These are phyloP conservation scores for Fusarium clavum DNA, from an alignment of 2,329 filamentous ascomycete genomes.

Conservation along the genomic window DNA sequence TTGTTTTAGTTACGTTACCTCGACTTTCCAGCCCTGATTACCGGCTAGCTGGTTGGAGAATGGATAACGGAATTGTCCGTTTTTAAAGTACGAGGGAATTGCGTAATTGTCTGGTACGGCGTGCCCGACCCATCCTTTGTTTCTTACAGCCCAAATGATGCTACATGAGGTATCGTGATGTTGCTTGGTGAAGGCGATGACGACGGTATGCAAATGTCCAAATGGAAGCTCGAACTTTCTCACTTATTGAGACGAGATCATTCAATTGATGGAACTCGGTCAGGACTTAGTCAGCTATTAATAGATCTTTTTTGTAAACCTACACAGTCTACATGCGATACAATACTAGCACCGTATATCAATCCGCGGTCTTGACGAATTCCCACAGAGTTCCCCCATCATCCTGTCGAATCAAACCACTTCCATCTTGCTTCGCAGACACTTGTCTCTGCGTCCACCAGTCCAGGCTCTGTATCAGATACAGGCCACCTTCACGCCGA, in stretches of 20 bases:
- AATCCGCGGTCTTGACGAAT: background rate
- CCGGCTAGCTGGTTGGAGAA: background rate
- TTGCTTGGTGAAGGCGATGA: background rate
- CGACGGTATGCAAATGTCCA: background rate
- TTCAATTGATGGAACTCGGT: background rate
- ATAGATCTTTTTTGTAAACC: background rate
- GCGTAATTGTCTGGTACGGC: background rate
- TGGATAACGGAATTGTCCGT: background rate
- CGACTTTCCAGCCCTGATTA: no score
- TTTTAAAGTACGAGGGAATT: background rate
- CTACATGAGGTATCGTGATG: fast-evolving
- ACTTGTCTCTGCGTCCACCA: slow-evolving; percentile 7
- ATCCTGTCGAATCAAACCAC: background rate
- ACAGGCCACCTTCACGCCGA: background rate
- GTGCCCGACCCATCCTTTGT: background rate
- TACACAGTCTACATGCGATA: background rate
- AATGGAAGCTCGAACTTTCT: no score
- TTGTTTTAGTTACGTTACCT: background rate
- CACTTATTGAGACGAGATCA: background rate
- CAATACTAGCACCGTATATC: fast-evolving
- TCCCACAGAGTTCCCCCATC: background rate
- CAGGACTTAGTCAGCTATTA: background rate
- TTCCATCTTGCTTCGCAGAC: background rate
- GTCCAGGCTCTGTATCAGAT: background rate
- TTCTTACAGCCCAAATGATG: background rate